Conservation (phyloP, 1,139 yeast species). For the Candida labiduridarum region DNA sequence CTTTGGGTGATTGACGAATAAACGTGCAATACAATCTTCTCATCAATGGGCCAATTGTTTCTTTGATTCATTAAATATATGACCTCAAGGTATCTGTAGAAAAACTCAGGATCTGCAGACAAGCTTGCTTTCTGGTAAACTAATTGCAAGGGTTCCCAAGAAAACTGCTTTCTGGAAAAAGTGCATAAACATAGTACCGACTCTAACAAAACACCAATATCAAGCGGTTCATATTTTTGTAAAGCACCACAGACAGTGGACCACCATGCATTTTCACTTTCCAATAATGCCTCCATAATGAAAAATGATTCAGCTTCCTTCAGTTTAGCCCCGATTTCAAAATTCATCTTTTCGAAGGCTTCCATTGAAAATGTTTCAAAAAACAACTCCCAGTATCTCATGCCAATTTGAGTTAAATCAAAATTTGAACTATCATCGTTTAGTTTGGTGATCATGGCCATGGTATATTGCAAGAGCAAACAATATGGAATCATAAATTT, state of each 20-base stretch:
- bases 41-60: slow-evolving; percentile 41
- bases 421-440: not conserved
- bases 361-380: slow-evolving; percentile 13
- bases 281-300: slow-evolving; percentile 11
- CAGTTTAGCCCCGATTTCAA: slow-evolving; percentile 4
- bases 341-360: slow-evolving; percentile 10
- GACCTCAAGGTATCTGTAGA: slow-evolving; percentile 32
- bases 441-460: slow-evolving; percentile 12
- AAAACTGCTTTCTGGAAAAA: slow-evolving; percentile 6
- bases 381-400: slow-evolving; percentile 17
- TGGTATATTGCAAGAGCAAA: slow-evolving; percentile 23
- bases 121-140: slow-evolving; percentile 11
- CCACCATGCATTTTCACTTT: slow-evolving; percentile 12
- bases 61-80: slow-evolving; percentile 30
- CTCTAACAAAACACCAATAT: slow-evolving; percentile 12
- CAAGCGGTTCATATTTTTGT: slow-evolving; percentile 6
- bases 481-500: slow-evolving; percentile 25
- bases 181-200: slow-evolving; percentile 18
- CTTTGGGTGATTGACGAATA: slow-evolving; percentile 34
- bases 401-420: not conserved
- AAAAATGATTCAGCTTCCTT: slow-evolving; percentile 17
- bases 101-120: slow-evolving; percentile 15
- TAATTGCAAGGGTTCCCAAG: slow-evolving; percentile 15
- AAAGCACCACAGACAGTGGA: slow-evolving; percentile 7
- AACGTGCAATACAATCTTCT: slow-evolving; percentile 30